Evolutionary conservation across 2,329 filamentous ascomycete species (phyloP), one percentile per base, ranked within the genome.

Genomic region (Sclerotinia minor): DNA sequence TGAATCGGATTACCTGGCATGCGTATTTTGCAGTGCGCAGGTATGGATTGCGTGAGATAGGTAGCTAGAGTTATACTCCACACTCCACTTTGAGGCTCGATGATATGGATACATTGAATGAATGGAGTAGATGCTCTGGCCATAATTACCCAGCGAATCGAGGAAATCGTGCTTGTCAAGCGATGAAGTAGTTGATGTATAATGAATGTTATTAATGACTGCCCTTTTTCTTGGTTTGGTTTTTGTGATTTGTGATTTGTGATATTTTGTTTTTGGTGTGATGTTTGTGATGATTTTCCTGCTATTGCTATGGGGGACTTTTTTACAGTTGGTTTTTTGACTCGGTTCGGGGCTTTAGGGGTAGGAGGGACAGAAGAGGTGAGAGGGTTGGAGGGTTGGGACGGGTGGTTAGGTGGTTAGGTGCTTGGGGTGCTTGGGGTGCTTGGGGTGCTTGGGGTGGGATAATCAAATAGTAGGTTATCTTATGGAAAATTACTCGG

Each of bases 191-290:
- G 45, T 26, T 24, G 3, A 32, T 38, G 24, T 11, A 21, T 21
- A 61, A 61, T 61, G 45, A 61, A 61, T 61, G 45, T 50, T 50
- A 38, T 61, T 61, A 50, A 50, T 61, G 59, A 50, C 45, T 26
- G 0, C 19, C n/a, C n/a, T 50, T n/a, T 1, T 35, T 24, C 19
- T 3, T 2, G 2, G 35, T 7, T 35, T 35, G 29, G 8, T 3
- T 11, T 35, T 13, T 17, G 54, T 41, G 4, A 21, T 45, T 17
- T 53, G 3, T 11, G 3, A 17, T 21, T 2, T 54, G 52, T 54
- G 19, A 9, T n/a, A 15, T 13, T 8, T 32, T 41, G 4, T 13
- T 45, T 15, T 15, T 52, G n/a, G 7, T 9, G 3, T 52, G 1
- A 24, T 7, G 0, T n/a, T 26, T 19, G 5, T 53, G 3, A 9